Evolutionary conservation across 768 basidiomycete genomes (phyloP), one percentile per base, ranked within the genome.

Genomic region (Mycena rosella): DNA sequence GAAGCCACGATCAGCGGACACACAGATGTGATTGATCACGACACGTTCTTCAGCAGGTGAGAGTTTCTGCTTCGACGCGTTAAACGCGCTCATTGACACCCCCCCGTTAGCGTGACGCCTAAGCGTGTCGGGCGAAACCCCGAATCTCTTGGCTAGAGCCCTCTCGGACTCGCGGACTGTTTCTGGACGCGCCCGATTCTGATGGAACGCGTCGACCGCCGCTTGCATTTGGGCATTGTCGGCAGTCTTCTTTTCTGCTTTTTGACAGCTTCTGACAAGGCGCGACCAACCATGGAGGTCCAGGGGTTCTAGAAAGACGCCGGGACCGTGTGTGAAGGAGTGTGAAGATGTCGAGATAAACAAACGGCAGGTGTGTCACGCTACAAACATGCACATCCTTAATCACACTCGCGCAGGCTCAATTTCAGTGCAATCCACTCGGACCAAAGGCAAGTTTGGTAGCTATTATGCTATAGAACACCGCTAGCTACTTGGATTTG

Each of bases 1-100:
- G 5, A 45, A n/a, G 44, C 44, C 22, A 22, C 22, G 44, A 45
- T 45, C 44, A 22, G 44, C 44, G n/a, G n/a, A 45, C 6, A 3
- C 8, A 13, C 44, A 45, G 20, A 45, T 17, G 44, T n/a, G 20
- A 45, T 45, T n/a, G 4, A 45, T n/a, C 7, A 45, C 8, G 11
- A 45, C 22, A 13, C 54, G 65, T 65, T 81, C 80, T 52, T 80
- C 72, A 5, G 70, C 42, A 15, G 48, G 22, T 22, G 74, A 73
- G 2, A 80, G 67, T 59, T 76, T 76, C 60, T 75, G 72, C 62
- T 75, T 77, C 15, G 70, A 51, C 34, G 74, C 72, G 63, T 75
- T 71, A 65, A 74, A 76, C 60, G 61, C 70, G 47, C 64, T 73
- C 62, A 71, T 69, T 26, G 68, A 72, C 49, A 26, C 45, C 32